Evolutionary conservation across 2,329 filamentous ascomycete species (phyloP).

Genomic region (Arthrocladium fulminans): DNA sequence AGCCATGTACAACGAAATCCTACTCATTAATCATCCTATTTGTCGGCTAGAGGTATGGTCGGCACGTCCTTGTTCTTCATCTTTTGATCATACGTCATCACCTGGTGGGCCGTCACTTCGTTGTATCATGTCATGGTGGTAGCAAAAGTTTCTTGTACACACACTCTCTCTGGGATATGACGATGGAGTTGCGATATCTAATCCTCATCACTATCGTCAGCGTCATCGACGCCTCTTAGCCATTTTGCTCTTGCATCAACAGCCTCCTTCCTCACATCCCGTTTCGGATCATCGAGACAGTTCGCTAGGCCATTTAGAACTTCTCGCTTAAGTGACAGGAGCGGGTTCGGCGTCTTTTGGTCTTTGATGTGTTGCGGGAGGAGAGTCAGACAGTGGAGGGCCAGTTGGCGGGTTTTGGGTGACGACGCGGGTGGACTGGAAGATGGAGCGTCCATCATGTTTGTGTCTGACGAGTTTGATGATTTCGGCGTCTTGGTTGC

Average conservation of each 20-base stretch:
- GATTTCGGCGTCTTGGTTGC: slow-evolving; percentile 13
- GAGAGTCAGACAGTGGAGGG: slow-evolving; percentile 18
- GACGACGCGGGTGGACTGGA: slow-evolving; percentile 19
- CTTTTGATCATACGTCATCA: no score
- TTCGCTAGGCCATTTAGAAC: slow-evolving; percentile 48
- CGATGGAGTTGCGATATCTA: not conserved
- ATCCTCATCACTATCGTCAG: slow-evolving; percentile 43
- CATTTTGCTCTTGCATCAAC: slow-evolving; percentile 54
- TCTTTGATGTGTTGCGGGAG: slow-evolving; percentile 19
- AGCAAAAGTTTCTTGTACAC: not conserved
- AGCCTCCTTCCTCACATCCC: slow-evolving; percentile 53
- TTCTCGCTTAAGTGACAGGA: slow-evolving; percentile 49
- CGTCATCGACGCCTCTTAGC: slow-evolving; percentile 49
- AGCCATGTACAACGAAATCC: no score
- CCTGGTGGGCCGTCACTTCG: no score
- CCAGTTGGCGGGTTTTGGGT: slow-evolving; percentile 19
- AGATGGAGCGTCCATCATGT: slow-evolving; percentile 9
- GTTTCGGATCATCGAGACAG: slow-evolving; percentile 54
- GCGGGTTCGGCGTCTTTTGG: slow-evolving; percentile 32
- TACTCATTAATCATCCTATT: no score
- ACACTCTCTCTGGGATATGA: not conserved
- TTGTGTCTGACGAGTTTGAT: slow-evolving; percentile 4
- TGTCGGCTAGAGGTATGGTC: no score
- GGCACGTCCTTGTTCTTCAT: no score
- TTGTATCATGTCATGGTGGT: no score